Base-by-base conservation (phyloP, 2,329 filamentous ascomycete genomes). In the Pseudocercospora fuligena region DNA sequence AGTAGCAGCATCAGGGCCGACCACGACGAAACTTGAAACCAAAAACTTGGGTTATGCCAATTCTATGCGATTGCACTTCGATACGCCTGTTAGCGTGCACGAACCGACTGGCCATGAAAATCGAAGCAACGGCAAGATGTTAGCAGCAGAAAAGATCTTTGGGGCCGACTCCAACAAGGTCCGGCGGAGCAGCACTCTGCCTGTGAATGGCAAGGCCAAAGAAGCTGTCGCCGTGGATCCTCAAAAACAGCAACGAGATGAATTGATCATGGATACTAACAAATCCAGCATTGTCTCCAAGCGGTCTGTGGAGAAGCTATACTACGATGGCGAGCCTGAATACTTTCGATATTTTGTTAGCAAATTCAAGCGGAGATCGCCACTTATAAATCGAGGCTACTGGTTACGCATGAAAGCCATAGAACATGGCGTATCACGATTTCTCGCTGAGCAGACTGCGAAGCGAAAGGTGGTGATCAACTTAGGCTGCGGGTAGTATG, bases 201-300 rank as follows among this genome's bases (percentile, higher is more conserved):
- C 70, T 43, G 64, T 71, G 64, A 47, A 65, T 27, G 43, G 53
- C 36, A 63, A 60, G 36, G 62, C 64, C 9, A 63, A 66, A 33
- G 40, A 66, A 23, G 57, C 63, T 7, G 25, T 31, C 2, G 40
- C 31, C 19, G 46, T 66, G 53, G 72, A 74, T 46, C 69, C 70
- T n/a, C 66, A 64, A 36, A 75, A 73, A 56, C 66, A 69, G 53
- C 72, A 73, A 27, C 72, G 73, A 49, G 78, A 80, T 67, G 77
- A 76, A 51, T 73, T 75, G 54, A 76, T 80, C 66, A 79, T 79
- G 78, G 76, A 77, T 65, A 97, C 93, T 65, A 97, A 97, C 78
- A 94, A 89, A 77, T 94, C 92, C 79, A 96, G 92, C 75, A 97
- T 97, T 72, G 90, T 94, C 16, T 97, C 93, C 14, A 97, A 97